Evolutionary conservation across 148 eudicot species (phyloP).

Genomic region (Rhododendron ovatum): DNA sequence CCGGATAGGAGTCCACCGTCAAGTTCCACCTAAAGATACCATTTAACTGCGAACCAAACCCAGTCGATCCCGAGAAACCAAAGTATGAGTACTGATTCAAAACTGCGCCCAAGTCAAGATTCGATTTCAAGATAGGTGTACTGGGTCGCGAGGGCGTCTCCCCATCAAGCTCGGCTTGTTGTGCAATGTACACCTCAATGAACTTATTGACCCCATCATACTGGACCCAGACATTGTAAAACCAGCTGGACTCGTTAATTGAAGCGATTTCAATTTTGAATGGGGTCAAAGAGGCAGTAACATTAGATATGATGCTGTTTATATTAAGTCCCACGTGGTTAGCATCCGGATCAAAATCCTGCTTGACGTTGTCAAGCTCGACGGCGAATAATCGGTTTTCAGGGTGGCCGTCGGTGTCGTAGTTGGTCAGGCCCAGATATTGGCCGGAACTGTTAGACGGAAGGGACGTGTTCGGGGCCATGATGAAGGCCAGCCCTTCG

Average conservation of each 20-base stretch:
- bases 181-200: constrained; percentile 48
- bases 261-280: constrained; percentile 45
- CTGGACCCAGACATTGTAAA: constrained; percentile 64
- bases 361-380: constrained; percentile 62
- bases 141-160: constrained; percentile 35
- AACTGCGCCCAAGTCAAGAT: constrained; percentile 37
- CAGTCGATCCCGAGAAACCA: constrained; percentile 80
- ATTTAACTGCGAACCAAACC: constrained; percentile 44
- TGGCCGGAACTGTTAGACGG: constrained; percentile 44
- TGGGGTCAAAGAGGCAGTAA: constrained; percentile 19
- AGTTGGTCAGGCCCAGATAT: constrained; percentile 62
- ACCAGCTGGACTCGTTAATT: constrained; percentile 14
- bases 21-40: constrained; percentile 78
- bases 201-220: constrained; percentile 46
- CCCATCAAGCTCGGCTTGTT: neutral
- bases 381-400: constrained; percentile 51
- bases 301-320: constrained; percentile 41
- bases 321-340: constrained; percentile 71
- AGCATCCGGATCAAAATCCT: constrained; percentile 54
- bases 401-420: constrained; percentile 34
- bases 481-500: constrained; percentile 64
- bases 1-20: constrained; percentile 32
- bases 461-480: constrained; percentile 30
- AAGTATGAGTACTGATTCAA: constrained; percentile 54
- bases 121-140: constrained; percentile 45